phyloP scores from a whole-genome alignment of 306 rosid species.

The Begonia fuchsioides region DNA sequence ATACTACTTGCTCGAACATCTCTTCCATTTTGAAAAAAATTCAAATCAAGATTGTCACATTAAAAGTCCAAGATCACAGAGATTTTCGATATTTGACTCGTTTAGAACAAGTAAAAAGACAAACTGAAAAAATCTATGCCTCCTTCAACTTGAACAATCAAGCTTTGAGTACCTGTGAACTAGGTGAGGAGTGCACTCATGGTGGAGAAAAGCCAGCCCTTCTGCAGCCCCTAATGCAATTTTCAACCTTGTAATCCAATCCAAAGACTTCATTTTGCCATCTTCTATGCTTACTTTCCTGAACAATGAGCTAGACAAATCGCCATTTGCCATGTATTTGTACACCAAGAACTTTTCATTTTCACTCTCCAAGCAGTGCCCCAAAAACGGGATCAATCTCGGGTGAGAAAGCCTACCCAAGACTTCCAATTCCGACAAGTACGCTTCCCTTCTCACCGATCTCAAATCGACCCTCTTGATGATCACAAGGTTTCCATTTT shows the following conservation, averaged over 20 bases:
- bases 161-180: conserved; percentile 98
- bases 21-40: conserved; percentile 36
- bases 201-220: conserved; percentile 73
- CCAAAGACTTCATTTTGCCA: conserved; percentile 67
- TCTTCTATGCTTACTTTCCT: conserved; percentile 42
- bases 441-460: conserved; percentile 34
- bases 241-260: conserved; percentile 93
- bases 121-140: too few relatives aligned
- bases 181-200: conserved; percentile 65
- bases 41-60: too few relatives aligned
- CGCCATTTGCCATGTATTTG: conserved; percentile 67
- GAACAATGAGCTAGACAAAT: conserved; percentile 59
- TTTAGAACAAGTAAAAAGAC: too few relatives aligned
- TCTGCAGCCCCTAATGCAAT: conserved; percentile 90
- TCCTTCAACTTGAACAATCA: too few relatives aligned
- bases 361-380: conserved; percentile 78
- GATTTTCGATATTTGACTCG: too few relatives aligned
- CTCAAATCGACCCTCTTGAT: conserved; percentile 55
- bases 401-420: conserved; percentile 53
- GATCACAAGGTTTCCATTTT: conserved; percentile 51
- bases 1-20: conserved; percentile 97
- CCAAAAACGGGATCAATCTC: conserved; percentile 72
- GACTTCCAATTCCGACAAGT: conserved; percentile 57
- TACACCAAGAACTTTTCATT: conserved; percentile 75
- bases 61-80: too few relatives aligned